phyloP scores from a whole-genome alignment of 331 rosid species.

The Stylosanthes scabra region DNA sequence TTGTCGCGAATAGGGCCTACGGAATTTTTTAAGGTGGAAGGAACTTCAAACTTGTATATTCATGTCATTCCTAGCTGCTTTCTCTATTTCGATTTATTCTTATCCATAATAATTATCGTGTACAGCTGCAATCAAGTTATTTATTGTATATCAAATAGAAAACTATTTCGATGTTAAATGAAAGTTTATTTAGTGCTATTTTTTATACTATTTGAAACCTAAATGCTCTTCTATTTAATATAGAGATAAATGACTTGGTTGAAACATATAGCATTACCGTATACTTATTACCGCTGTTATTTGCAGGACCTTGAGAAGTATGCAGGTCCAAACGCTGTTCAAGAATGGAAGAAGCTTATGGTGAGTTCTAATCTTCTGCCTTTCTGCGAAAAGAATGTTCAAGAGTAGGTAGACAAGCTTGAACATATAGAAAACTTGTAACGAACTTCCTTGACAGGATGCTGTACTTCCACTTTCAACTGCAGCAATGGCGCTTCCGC shows the following conservation, averaged over 20 bases:
- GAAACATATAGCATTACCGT: background rate
- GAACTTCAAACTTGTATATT: background rate
- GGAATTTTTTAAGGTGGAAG: conserved; percentile 81
- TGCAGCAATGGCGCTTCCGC: conserved; percentile 95
- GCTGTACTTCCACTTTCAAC: conserved; percentile 88
- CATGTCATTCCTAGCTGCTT: too few relatives aligned
- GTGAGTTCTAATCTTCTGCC: conserved; percentile 49
- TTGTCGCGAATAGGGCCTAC: conserved; percentile 95
- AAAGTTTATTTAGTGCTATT: too few relatives aligned
- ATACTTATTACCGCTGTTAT: background rate
- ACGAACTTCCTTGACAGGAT: conserved; percentile 71
- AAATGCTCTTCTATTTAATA: too few relatives aligned
- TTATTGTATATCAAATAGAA: too few relatives aligned
- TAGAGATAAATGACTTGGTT: too few relatives aligned
- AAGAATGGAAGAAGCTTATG: conserved; percentile 84
- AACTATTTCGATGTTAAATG: too few relatives aligned
- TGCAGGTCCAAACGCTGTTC: conserved; percentile 80
- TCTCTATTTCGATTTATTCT: background rate
- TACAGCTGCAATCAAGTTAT: too few relatives aligned
- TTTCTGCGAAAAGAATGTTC: conserved; percentile 4
- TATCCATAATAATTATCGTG: too few relatives aligned
- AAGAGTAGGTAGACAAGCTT: conserved; percentile 17
- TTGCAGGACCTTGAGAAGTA: conserved; percentile 83
- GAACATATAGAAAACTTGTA: conserved; percentile 31
- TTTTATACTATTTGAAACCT: too few relatives aligned